Base-by-base conservation (phyloP, 2,329 filamentous ascomycete genomes). In the Mariannaea elegans region DNA sequence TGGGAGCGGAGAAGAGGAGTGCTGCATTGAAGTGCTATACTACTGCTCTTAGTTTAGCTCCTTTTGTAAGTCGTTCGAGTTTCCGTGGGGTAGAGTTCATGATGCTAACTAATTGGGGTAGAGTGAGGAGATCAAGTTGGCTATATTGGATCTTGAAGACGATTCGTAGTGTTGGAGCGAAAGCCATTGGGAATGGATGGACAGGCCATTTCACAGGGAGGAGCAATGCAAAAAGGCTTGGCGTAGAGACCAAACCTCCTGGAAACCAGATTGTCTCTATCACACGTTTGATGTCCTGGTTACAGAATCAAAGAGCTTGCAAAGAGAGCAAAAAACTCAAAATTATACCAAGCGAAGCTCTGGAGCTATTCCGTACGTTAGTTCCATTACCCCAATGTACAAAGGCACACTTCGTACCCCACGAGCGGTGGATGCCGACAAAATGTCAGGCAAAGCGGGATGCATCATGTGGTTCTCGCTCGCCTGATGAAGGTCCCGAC, bases 81-180 rank as follows among this genome's bases (percentile, higher is more conserved):
- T 45, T 44, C 32, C 27, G 36, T 24, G 14, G 8, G 19, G 32
- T 53, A 29, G 21, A 45, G 27, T 44, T n/a, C 16, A 29, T 3
- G 23, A 53, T 42, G 27, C 56, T 53, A 44, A 59, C 49, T 47
- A 19, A n/a, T 59, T 41, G 16, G 38, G 24, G 29, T 36, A 59
- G 56, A 59, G 49, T 34, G 56, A 59, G 7, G 56, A 53, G 13
- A 47, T 59, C 34, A 47, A 48, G 27, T 36, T 47, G 27, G 49
- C 56, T 5, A 44, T 59, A 14, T 42, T 32, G 14, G 39, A 50
- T 29, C 48, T 58, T 21, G 48, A 46, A 16, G 55, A 51, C 12
- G 32, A 39, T 19, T 46, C 42, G 18, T 54, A 46, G 21, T 34
- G 18, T 36, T 19, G 14, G 32, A 36, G 24, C 14, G 32, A 8